Evolutionary conservation across 1,284 basidiomycete species (phyloP).

Genomic region (Phlebopus sp.): DNA sequence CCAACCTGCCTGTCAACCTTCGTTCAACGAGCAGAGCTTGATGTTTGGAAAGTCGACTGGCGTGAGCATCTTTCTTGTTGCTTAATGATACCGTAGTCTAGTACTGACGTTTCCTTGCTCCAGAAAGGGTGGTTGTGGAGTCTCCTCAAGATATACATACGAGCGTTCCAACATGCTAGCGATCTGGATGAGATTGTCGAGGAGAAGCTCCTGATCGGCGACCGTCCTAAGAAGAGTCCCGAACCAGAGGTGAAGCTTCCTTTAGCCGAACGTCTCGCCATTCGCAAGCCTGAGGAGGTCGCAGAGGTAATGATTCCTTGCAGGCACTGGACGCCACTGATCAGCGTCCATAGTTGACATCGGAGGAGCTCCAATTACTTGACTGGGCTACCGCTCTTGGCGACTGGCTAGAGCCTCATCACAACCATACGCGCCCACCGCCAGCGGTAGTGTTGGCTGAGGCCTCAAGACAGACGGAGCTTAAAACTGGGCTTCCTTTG

Average conservation of each 20-base stretch:
- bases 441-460: slow-evolving; percentile 68
- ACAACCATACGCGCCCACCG: slow-evolving; percentile 66
- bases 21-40: slow-evolving; percentile 63
- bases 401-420: slow-evolving; percentile 73
- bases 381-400: slow-evolving; percentile 59
- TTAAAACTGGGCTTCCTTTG: slow-evolving; percentile 65
- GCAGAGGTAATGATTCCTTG: slow-evolving; percentile 44
- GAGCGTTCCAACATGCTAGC: slow-evolving; percentile 70
- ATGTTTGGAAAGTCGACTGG: slow-evolving; percentile 61
- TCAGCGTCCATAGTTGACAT: slow-evolving; percentile 50
- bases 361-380: slow-evolving; percentile 55
- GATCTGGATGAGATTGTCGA: slow-evolving; percentile 75
- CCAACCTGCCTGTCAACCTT: slow-evolving; percentile 53
- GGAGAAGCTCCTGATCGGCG: slow-evolving; percentile 74
- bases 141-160: slow-evolving; percentile 74
- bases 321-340: background rate
- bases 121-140: slow-evolving; percentile 68
- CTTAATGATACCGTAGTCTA: background rate
- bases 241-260: slow-evolving; percentile 50
- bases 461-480: slow-evolving; percentile 63
- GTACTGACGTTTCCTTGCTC: slow-evolving; percentile 6
- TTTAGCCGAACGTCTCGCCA: slow-evolving; percentile 53
- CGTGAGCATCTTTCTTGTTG: slow-evolving; percentile 38
- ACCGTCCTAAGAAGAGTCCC: slow-evolving; percentile 64
- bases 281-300: slow-evolving; percentile 50